phyloP scores from a whole-genome alignment of 129 eudicot species.

The Sambucus nigra region DNA sequence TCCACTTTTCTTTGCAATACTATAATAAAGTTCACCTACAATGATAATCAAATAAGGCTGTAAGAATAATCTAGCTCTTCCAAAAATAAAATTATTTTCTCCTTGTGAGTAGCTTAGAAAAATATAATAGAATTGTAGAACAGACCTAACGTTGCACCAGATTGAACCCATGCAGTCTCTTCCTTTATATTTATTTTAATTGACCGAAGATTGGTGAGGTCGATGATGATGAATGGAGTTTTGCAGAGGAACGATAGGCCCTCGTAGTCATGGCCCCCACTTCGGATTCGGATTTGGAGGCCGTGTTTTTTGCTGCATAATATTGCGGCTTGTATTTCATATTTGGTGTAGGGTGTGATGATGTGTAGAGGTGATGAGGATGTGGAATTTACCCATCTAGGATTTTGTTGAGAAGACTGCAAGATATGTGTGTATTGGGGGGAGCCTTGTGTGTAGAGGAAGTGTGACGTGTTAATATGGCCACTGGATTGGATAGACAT shows the following conservation, averaged over 20 bases:
- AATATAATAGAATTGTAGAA: no score
- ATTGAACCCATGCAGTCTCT: conserved; percentile 31
- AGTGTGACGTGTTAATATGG: conserved; percentile 1
- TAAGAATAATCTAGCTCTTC: no score
- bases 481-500: conserved; percentile 10
- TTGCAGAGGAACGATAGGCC: conserved; percentile 20
- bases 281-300: neutral
- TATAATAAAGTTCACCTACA: conserved; percentile 22
- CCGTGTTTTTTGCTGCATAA: conserved; percentile 14
- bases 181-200: conserved; percentile 12
- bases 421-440: conserved; percentile 12
- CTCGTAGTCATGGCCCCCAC: conserved; percentile 25
- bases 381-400: conserved; percentile 26
- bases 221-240: conserved; percentile 20
- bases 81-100: no score
- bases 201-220: conserved; percentile 19
- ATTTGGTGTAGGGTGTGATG: conserved; percentile 17
- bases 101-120: no score
- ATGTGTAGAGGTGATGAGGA: conserved; percentile 14
- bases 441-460: conserved; percentile 8
- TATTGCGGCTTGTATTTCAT: conserved; percentile 17
- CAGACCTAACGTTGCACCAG: conserved; percentile 26
- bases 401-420: conserved; percentile 22
- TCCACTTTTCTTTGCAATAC: conserved; percentile 14
- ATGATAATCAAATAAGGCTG: no score